phyloP scores from a whole-genome alignment of 371 early-diverging fungal species.

The Cokeromyces recurvatus region DNA sequence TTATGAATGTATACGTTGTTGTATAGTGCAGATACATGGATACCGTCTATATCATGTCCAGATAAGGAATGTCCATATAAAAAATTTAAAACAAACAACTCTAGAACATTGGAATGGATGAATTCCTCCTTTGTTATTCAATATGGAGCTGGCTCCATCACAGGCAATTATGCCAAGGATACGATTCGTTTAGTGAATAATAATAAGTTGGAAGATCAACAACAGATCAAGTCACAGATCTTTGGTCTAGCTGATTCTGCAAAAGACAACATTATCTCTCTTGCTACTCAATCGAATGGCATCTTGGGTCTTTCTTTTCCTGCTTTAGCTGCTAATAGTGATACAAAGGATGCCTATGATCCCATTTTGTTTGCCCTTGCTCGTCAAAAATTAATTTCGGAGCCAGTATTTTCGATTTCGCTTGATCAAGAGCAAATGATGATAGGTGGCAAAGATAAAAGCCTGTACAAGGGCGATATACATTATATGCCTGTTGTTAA shows the following conservation, averaged over 20 bases:
- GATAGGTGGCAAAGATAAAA: constrained; percentile 17
- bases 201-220: no score
- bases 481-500: constrained; percentile 21
- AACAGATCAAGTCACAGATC: constrained; percentile 1
- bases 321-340: constrained; percentile 15
- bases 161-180: constrained; percentile 21
- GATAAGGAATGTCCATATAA: constrained; percentile 7
- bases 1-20: no score
- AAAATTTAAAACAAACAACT: constrained; percentile 7
- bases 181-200: constrained; percentile 3
- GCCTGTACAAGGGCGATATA: constrained; percentile 13
- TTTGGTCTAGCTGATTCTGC: constrained; percentile 26
- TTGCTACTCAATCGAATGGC: constrained; percentile 14
- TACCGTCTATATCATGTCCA: constrained; percentile 9
- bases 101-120: constrained; percentile 7
- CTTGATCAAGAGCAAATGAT: constrained; percentile 15
- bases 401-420: constrained; percentile 11
- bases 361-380: constrained; percentile 13
- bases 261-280: constrained; percentile 7
- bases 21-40: constrained; percentile 18
- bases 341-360: neutral
- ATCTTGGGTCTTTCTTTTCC: constrained; percentile 25
- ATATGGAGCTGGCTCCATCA: constrained; percentile 18
- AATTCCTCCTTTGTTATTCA: constrained; percentile 8
- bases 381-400: constrained; percentile 5